Percentiles rank a stretch among this genome's conserved stretches.
phyloP scores from a whole-genome alignment of 371 early-diverging fungal genomes.

The Mortierella sp. region DNA sequence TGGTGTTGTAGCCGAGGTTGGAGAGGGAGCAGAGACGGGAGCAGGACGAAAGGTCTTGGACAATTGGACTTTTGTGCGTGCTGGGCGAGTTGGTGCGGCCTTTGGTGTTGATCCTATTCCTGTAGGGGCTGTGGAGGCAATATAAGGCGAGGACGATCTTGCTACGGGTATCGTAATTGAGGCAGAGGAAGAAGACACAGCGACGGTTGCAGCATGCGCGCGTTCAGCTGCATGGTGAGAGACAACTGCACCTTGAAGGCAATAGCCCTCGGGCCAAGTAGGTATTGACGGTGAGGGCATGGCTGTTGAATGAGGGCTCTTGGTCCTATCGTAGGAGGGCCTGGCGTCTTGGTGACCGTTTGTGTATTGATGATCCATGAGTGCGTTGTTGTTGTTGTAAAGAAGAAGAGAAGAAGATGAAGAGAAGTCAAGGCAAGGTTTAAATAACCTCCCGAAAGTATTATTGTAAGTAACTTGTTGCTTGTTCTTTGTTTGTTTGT shows the following conservation, averaged over 20 bases:
- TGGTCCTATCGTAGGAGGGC: background rate
- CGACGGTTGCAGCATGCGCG: background rate
- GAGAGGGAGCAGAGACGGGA: background rate
- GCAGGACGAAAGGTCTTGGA: background rate
- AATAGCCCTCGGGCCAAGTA: background rate
- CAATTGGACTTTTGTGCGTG: conserved; percentile 1
- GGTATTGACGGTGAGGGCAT: background rate
- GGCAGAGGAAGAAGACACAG: background rate
- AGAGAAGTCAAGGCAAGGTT: background rate
- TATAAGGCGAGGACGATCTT: background rate
- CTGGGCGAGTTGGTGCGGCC: background rate
- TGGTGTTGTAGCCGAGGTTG: background rate
- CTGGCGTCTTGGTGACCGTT: background rate
- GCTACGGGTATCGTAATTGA: background rate
- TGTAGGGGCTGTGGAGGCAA: background rate
- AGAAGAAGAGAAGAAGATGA: background rate
- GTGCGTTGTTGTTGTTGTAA: background rate
- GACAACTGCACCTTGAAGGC: background rate
- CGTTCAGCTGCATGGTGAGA: conserved; percentile 7
- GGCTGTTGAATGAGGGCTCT: background rate
- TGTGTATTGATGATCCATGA: background rate
- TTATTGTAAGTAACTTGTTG: background rate
- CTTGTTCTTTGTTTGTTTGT: background rate
- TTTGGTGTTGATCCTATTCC: background rate
- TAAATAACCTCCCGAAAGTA: background rate